These are phyloP conservation scores for Leucocoprinus sp. DNA, from an alignment of 768 basidiomycete genomes.

Conservation along the genomic window DNA sequence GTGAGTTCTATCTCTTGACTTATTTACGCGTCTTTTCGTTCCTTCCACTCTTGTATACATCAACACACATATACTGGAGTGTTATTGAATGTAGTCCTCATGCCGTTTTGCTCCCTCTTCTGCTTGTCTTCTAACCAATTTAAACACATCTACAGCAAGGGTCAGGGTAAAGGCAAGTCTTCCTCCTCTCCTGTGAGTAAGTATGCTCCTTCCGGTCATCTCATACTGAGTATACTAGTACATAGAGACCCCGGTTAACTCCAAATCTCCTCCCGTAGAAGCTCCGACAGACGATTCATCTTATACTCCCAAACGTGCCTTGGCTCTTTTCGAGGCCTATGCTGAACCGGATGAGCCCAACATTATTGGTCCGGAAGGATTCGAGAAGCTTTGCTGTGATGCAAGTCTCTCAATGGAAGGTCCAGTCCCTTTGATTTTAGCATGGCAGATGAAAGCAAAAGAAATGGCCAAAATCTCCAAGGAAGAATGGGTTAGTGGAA, in stretches of 20 bases:
- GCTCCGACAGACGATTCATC: constrained; percentile 24
- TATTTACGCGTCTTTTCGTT: constrained; percentile 1
- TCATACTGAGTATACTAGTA: neutral
- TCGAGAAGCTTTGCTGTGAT: constrained; percentile 63
- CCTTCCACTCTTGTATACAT: constrained; percentile 10
- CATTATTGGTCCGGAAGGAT: constrained; percentile 65
- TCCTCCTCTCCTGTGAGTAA: constrained; percentile 10
- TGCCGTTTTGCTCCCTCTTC: constrained; percentile 53
- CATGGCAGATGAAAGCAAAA: constrained; percentile 64
- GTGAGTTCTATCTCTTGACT: constrained; percentile 3
- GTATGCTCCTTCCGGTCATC: neutral
- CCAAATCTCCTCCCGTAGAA: neutral
- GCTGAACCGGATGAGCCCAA: constrained; percentile 46
- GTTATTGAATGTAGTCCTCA: constrained; percentile 35
- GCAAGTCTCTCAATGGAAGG: constrained; percentile 69
- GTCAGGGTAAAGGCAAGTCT: constrained; percentile 22
- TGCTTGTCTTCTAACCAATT: constrained; percentile 55
- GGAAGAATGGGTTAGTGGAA: constrained; percentile 64
- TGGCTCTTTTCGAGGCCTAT: constrained; percentile 53
- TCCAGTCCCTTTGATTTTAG: constrained; percentile 58
- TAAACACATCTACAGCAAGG: constrained; percentile 42
- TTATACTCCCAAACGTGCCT: constrained; percentile 44
- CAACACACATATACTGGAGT: constrained; percentile 13
- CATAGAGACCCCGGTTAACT: constrained; percentile 6
- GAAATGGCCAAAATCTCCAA: constrained; percentile 69